A percentile compares a stretch with the other conserved stretches of the same genome.
phyloP scores from a whole-genome alignment of 306 rosid genomes.

The Castanospermum australe region DNA sequence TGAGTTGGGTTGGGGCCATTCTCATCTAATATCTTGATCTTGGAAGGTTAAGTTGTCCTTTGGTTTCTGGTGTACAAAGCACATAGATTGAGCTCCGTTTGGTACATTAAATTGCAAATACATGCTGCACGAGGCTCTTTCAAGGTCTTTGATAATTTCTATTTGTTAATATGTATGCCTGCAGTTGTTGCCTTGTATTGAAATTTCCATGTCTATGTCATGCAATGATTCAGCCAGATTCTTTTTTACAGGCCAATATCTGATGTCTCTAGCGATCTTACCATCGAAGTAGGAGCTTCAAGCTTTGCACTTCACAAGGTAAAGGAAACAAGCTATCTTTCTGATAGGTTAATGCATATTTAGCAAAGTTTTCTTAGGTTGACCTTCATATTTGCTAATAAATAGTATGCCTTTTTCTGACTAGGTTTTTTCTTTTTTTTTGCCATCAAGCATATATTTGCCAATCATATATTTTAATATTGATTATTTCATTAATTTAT shows the following conservation, averaged over 20 bases:
- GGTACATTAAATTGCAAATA: not conserved
- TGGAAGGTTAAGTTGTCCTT: conserved; percentile 28
- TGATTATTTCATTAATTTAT: not conserved
- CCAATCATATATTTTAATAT: not conserved
- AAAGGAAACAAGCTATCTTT: not conserved
- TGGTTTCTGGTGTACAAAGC: conserved; percentile 17
- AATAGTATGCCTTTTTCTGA: too few relatives aligned
- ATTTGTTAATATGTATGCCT: conserved; percentile 32
- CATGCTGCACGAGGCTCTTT: conserved; percentile 20
- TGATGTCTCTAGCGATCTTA: conserved; percentile 73
- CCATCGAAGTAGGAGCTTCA: conserved; percentile 61
- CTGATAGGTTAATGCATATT: not conserved
- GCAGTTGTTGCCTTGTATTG: not conserved
- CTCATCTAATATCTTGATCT: conserved; percentile 17
- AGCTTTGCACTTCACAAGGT: conserved; percentile 79
- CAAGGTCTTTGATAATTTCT: conserved; percentile 16
- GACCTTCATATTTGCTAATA: too few relatives aligned
- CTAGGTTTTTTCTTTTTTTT: too few relatives aligned
- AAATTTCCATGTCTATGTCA: conserved; percentile 10
- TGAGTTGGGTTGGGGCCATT: conserved; percentile 42
- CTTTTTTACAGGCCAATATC: conserved; percentile 67
- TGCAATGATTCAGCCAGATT: conserved; percentile 11
- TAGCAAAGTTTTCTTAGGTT: not conserved
- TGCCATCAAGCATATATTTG: not conserved
- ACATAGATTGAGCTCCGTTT: not conserved